Base-by-base conservation (phyloP, 2,329 filamentous ascomycete genomes). In the Trichoderma sp. region DNA sequence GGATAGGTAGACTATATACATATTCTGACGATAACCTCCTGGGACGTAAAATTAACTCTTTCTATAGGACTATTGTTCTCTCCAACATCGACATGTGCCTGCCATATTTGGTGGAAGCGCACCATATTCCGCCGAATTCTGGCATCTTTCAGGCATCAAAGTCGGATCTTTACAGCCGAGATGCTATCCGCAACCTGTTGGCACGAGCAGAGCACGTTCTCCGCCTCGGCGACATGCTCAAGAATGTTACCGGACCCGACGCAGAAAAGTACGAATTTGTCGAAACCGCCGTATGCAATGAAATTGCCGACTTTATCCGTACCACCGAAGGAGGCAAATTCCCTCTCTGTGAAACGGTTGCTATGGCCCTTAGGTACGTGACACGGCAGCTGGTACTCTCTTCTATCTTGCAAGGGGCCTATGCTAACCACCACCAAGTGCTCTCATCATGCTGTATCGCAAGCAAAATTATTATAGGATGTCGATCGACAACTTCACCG, bases 401-500 rank as follows among this genome's bases (percentile, higher is more conserved):
- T 14, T 43, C 1, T 15, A 9, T 43, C 24, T 6, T 14, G 21
- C 11, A 32, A 32, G 12, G 15, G 14, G 26, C 14, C 7, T 5
- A 14, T 14, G 6, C 36, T 58, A 24, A 36, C 9, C 12, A 14
- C n/a, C 11, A 18, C 18, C 9, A n/a, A 67, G 64, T 30, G 64
- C 64, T 8, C 28, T 67, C 2, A 57, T 67, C 32, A 67, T 67
- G 64, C 18, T 67, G n/a, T 67, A 67, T 43, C 64, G 64, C 51
- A 67, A 34, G 7, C 36, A 67, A 6, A 24, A 58, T n/a, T 67
- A 67, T 53, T 67, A 67, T 24, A 67, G 39, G 11, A 26, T 43
- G 12, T 30, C 64, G 18, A 58, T n/a, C 3, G 6, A 58, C 9
- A 43, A 67, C n/a, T 53, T 43, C 15, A n/a, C 15, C 15, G 39